These are phyloP conservation scores for Trichosporon sp. DNA, from an alignment of 1,284 basidiomycete genomes.

Conservation along the genomic window DNA sequence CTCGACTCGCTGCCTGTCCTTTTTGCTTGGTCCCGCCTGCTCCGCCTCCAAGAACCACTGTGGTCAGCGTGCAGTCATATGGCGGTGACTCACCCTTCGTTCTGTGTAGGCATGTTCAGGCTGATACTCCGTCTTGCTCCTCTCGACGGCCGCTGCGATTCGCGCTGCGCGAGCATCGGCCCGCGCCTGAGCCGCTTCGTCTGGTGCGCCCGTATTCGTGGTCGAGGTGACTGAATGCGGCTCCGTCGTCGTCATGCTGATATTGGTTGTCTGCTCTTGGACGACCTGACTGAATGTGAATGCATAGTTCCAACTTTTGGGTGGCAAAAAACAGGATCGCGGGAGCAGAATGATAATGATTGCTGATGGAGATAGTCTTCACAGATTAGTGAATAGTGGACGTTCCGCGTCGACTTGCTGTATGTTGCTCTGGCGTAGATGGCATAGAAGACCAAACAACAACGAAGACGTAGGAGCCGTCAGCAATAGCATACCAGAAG, in stretches of 20 bases:
- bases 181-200: constrained; percentile 16
- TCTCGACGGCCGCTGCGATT: constrained; percentile 37
- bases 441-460: too few relatives aligned
- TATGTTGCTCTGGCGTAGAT: too few relatives aligned
- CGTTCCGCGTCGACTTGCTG: too few relatives aligned
- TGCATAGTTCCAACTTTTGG: background rate
- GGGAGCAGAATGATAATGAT: background rate
- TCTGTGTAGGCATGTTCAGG: constrained; percentile 42
- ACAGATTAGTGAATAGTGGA: too few relatives aligned
- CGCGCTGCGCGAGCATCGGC: constrained; percentile 23
- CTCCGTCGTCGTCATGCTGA: background rate
- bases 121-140: constrained; percentile 37
- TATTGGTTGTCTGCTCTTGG: background rate
- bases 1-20: constrained; percentile 26
- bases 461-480: too few relatives aligned
- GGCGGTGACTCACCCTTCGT: constrained; percentile 25
- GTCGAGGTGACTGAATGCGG: background rate
- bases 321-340: background rate
- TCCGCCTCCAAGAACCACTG: constrained; percentile 16
- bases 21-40: constrained; percentile 20
- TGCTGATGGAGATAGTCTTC: too few relatives aligned
- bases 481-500: too few relatives aligned
- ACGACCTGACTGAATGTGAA: too few relatives aligned
- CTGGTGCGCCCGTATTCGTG: background rate
- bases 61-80: background rate